Base-by-base conservation (phyloP, 345 rosid genomes). In the Eucalyptus tenuipes region DNA sequence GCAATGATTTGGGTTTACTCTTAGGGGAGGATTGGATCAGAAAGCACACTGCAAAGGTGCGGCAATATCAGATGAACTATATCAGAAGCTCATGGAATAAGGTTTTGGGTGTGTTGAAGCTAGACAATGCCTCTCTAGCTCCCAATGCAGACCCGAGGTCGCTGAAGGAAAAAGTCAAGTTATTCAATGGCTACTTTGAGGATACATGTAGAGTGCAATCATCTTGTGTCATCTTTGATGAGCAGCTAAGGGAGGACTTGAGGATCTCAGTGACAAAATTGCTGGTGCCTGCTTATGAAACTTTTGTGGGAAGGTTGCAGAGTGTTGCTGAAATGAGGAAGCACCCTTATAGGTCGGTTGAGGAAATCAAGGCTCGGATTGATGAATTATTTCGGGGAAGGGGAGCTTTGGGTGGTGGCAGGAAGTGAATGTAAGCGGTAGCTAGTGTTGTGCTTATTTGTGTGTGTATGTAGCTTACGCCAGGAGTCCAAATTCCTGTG, bases 11-110 rank as follows among this genome's bases (percentile, higher is more conserved):
- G 80, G 97, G 96, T 25, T 89, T 91, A 20, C 95, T 97, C 71
- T 88, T 96, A 44, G 98, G 98, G 33, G 99, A 97, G 29, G 98
- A 94, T 53, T 96, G 98, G 98, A 94, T 96, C 24, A 88, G 97
- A 57, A 97, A 97, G 91, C 99, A 96, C 91, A 91, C 85, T 15
- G 97, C 96, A 3, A 97, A 97, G 91, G 93, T 95, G 27, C 91
- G 92, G 91, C 97, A 96, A 59, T 94, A 93, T 86, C 93, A 91
- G 79, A 71, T 75, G 17, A 92, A 84, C 88, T 97, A 96, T 85
- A 96, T 93, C 92, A 91, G 95, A 89, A 95, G 93, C 91, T 95
- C 98, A 3, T 96, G 99, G 99, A 96, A 92, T 59, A 95, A 93
- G 93, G 89, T 95, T 89, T 42, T 95, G 17, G 96, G 90, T 18